phyloP scores from a whole-genome alignment of 2,329 filamentous ascomycete species.

The Chrysoporthe deuterocubensis region DNA sequence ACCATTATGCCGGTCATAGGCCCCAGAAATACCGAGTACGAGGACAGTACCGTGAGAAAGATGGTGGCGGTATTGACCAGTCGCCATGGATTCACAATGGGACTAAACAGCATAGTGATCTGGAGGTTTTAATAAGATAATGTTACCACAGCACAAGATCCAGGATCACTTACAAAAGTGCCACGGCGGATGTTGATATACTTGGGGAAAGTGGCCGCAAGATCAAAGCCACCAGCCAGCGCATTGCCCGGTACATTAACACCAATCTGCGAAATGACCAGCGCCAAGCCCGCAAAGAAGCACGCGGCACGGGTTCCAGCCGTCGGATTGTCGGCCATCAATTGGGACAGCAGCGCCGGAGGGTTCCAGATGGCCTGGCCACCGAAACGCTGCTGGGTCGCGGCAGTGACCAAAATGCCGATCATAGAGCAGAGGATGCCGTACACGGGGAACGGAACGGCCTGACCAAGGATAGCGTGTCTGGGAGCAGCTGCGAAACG shows the following conservation, averaged over 20 bases:
- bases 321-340: conserved; percentile 38
- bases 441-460: conserved; percentile 42
- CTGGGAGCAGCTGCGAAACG: conserved; percentile 39
- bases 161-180: conserved; percentile 28
- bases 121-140: conserved; percentile 28
- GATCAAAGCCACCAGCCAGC: conserved; percentile 36
- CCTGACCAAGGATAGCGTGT: conserved; percentile 42
- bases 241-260: conserved; percentile 44
- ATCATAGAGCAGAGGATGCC: conserved; percentile 42
- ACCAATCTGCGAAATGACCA: conserved; percentile 43
- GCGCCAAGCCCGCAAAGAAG: conserved; percentile 44
- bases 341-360: conserved; percentile 39
- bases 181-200: conserved; percentile 41
- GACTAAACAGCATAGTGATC: conserved; percentile 41
- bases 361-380: conserved; percentile 45
- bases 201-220: conserved; percentile 31
- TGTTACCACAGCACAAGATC: not conserved
- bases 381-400: conserved; percentile 42
- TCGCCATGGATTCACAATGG: conserved; percentile 53
- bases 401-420: conserved; percentile 46
- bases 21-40: conserved; percentile 37
- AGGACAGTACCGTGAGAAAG: conserved; percentile 51
- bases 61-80: conserved; percentile 49
- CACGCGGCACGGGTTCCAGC: conserved; percentile 31
- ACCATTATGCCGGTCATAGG: conserved; percentile 29